Percentiles rank a stretch among this genome's conserved stretches.
phyloP scores from a whole-genome alignment of 1,139 yeast species.

The Yamadazyma oceani region DNA sequence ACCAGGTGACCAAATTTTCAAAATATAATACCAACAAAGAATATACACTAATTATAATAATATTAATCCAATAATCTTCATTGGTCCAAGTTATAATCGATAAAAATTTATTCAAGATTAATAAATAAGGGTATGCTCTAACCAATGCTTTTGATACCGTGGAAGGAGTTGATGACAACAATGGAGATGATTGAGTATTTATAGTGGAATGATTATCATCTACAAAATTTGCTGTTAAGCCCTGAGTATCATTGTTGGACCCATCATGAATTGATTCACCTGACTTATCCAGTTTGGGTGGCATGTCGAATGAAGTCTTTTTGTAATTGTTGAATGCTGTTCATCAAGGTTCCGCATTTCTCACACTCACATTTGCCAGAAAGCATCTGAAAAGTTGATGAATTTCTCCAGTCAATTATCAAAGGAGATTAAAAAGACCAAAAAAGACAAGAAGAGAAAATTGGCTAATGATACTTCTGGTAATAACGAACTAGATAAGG shows the following conservation, averaged over 20 bases:
- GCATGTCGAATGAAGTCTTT: too few relatives aligned
- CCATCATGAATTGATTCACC: neutral
- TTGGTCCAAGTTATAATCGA: slow-evolving; percentile 89
- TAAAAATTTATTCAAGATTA: slow-evolving; percentile 65
- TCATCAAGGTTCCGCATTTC: neutral
- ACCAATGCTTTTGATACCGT: slow-evolving; percentile 82
- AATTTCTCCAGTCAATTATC: slow-evolving; percentile 2
- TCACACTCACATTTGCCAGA: neutral
- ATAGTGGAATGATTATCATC: slow-evolving; percentile 27
- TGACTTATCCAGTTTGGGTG: slow-evolving; percentile 3
- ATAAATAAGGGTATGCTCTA: slow-evolving; percentile 78
- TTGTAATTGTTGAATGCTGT: neutral
- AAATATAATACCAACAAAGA: slow-evolving; percentile 68
- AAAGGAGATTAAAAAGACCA: slow-evolving; percentile 1
- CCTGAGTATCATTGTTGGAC: neutral
- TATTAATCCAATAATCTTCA: slow-evolving; percentile 76
- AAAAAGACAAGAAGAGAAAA: neutral
- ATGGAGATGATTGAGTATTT: slow-evolving; percentile 51
- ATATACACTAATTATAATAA: slow-evolving; percentile 59
- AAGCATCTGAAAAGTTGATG: slow-evolving; percentile 8
- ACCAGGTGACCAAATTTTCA: slow-evolving; percentile 68
- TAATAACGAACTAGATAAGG: too few relatives aligned
- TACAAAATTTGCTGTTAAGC: slow-evolving; percentile 14
- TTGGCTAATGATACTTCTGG: neutral
- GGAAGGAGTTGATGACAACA: slow-evolving; percentile 83